Evolutionary conservation across 2,329 filamentous ascomycete genomes (phyloP).

Genomic region (Fusarium heterosporum): DNA sequence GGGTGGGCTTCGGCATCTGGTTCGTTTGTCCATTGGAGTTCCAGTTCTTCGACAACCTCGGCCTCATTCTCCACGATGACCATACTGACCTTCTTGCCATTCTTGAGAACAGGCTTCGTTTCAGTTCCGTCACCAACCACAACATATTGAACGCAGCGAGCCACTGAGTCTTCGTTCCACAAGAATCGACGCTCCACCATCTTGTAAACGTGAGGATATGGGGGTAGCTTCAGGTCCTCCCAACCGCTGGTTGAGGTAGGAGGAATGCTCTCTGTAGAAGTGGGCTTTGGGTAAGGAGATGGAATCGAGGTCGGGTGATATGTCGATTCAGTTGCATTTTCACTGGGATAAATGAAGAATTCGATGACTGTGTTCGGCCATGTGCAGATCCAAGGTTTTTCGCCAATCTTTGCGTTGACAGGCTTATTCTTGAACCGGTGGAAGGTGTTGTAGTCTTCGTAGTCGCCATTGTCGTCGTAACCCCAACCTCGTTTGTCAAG

Average conservation of each 20-base stretch:
- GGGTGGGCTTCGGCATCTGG: constrained; percentile 15
- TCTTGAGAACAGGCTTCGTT: neutral
- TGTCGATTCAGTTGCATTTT: constrained; percentile 58
- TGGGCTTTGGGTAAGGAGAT: neutral
- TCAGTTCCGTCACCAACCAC: constrained; percentile 54
- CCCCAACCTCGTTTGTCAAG: constrained; percentile 47
- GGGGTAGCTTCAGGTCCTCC: constrained; percentile 32
- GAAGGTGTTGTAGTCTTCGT: constrained; percentile 28
- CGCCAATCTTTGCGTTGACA: constrained; percentile 56
- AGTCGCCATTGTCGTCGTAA: constrained; percentile 24
- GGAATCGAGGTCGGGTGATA: constrained; percentile 17
- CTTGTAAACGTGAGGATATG: constrained; percentile 66
- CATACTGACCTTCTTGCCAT: constrained; percentile 58
- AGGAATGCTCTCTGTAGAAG: constrained; percentile 26
- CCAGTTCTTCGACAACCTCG: neutral
- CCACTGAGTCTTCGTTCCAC: constrained; percentile 48
- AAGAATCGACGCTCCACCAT: constrained; percentile 64
- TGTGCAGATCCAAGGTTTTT: constrained; percentile 68
- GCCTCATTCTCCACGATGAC: constrained; percentile 56
- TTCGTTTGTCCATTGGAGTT: constrained; percentile 2
- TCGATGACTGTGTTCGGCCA: constrained; percentile 69
- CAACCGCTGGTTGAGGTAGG: constrained; percentile 6
- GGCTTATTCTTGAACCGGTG: constrained; percentile 37
- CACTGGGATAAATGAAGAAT: constrained; percentile 67
- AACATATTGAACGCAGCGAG: constrained; percentile 62